Conservation (phyloP, 164 flowering plant genomes). For the Magnolia officinalis region DNA sequence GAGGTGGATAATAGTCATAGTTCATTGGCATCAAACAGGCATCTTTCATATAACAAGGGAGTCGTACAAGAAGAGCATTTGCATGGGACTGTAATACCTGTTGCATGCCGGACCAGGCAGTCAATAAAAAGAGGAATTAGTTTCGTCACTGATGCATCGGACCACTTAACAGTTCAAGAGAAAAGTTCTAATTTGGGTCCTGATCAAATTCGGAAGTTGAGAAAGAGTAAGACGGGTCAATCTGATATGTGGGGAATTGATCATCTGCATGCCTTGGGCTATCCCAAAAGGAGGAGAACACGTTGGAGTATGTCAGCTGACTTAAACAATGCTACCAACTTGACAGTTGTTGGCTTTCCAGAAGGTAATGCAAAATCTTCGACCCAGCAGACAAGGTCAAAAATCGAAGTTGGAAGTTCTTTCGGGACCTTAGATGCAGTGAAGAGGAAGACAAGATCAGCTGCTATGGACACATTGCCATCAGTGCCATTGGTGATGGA, state of each 20-base stretch:
- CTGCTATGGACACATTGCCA: slow-evolving; percentile 2
- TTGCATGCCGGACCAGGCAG: slow-evolving; percentile 53
- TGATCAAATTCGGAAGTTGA: slow-evolving; percentile 11
- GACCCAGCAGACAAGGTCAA: slow-evolving; percentile 17
- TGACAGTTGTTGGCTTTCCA: slow-evolving; percentile 4
- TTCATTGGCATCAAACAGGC: slow-evolving; percentile 3
- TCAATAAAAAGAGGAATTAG: slow-evolving; percentile 2
- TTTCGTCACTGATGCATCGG: slow-evolving; percentile 3
- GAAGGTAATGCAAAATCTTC: slow-evolving; percentile 16
- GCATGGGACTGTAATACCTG: slow-evolving; percentile 25
- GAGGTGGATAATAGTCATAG: slow-evolving; percentile 13
- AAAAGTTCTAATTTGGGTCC: slow-evolving; percentile 7
- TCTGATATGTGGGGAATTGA: slow-evolving; percentile 13
- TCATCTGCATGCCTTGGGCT: slow-evolving; percentile 15
- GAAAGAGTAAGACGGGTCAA: slow-evolving; percentile 11
- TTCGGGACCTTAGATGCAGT: slow-evolving; percentile 5
- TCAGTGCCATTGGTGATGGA: background rate
- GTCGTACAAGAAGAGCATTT: slow-evolving; percentile 12
- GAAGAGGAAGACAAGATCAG: slow-evolving; percentile 24
- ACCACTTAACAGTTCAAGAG: slow-evolving; percentile 5
- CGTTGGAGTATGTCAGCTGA: slow-evolving; percentile 14
- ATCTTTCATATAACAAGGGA: slow-evolving; percentile 10
- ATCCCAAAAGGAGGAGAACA: slow-evolving; percentile 38
- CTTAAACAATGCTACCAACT: slow-evolving; percentile 10
- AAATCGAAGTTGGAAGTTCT: slow-evolving; percentile 6